phyloP scores from a whole-genome alignment of 192 early-diverging fungal species.

The Rhizophagus clarus region DNA sequence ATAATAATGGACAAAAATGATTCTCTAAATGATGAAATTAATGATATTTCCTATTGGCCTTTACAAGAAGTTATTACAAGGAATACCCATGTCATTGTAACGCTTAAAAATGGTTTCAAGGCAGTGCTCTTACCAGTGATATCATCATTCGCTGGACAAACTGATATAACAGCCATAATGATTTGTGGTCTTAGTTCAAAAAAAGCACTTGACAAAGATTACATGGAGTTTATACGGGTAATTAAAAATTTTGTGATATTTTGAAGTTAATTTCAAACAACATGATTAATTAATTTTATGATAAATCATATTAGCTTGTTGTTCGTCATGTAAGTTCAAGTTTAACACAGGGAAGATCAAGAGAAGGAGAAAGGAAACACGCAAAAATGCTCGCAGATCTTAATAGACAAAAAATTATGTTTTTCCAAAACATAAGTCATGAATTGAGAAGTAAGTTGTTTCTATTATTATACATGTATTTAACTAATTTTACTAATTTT shows the following conservation, averaged over 20 bases:
- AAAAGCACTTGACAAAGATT: slow-evolving; percentile 16
- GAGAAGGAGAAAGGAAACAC: slow-evolving; percentile 45
- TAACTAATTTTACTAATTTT: not conserved
- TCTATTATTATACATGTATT: not conserved
- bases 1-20: not conserved
- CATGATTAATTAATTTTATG: slow-evolving; percentile 1
- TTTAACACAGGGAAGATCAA: slow-evolving; percentile 38
- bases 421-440: slow-evolving; percentile 51
- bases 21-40: not conserved
- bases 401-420: slow-evolving; percentile 45
- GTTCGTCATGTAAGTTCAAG: slow-evolving; percentile 40
- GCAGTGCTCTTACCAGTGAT: slow-evolving; percentile 2
- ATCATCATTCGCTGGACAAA: slow-evolving; percentile 17
- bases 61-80: not conserved
- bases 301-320: slow-evolving; percentile 27
- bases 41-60: not conserved
- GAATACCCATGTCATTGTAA: not conserved
- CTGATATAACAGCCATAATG: not conserved
- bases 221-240: slow-evolving; percentile 38
- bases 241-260: not conserved
- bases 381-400: slow-evolving; percentile 40
- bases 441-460: slow-evolving; percentile 48
- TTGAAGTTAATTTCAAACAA: not conserved
- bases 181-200: slow-evolving; percentile 16
- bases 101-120: not conserved